Conservation (phyloP, 2,329 filamentous ascomycete species). For the Fusarium beomiforme region DNA sequence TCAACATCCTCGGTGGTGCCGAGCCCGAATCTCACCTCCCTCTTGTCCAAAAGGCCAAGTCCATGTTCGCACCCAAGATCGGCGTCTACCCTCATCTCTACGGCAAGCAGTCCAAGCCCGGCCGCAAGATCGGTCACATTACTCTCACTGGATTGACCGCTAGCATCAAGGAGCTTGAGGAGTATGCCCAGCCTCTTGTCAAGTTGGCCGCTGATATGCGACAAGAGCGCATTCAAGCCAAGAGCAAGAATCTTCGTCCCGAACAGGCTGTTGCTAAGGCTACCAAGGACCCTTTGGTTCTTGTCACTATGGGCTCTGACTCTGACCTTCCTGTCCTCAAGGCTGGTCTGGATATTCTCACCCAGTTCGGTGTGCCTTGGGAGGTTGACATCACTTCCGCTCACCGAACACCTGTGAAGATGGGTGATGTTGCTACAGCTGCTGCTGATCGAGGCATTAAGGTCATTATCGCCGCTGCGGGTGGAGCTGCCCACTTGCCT, state of each 20-base stretch:
- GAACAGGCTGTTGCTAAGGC: conserved; percentile 30
- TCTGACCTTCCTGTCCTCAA: conserved; percentile 77
- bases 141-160: conserved; percentile 79
- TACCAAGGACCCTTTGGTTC: conserved; percentile 64
- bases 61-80: conserved; percentile 55
- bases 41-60: conserved; percentile 59
- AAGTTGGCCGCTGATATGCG: conserved; percentile 69
- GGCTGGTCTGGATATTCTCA: conserved; percentile 72
- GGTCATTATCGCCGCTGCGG: conserved; percentile 80
- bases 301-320: conserved; percentile 87
- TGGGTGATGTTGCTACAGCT: conserved; percentile 72
- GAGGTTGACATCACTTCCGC: conserved; percentile 82
- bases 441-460: conserved; percentile 74
- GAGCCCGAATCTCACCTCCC: conserved; percentile 68
- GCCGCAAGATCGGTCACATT: conserved; percentile 95
- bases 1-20: conserved; percentile 82
- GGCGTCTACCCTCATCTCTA: conserved; percentile 82
- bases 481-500: conserved; percentile 77
- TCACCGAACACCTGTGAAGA: conserved; percentile 76
- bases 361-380: conserved; percentile 77
- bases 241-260: conserved; percentile 51
- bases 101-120: conserved; percentile 86
- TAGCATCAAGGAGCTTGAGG: conserved; percentile 64
- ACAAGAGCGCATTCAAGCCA: conserved; percentile 60
- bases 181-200: conserved; percentile 74